Evolutionary conservation across 768 basidiomycete genomes (phyloP), one percentile per base, ranked within the genome.

Genomic region (Termitomyces heimii): DNA sequence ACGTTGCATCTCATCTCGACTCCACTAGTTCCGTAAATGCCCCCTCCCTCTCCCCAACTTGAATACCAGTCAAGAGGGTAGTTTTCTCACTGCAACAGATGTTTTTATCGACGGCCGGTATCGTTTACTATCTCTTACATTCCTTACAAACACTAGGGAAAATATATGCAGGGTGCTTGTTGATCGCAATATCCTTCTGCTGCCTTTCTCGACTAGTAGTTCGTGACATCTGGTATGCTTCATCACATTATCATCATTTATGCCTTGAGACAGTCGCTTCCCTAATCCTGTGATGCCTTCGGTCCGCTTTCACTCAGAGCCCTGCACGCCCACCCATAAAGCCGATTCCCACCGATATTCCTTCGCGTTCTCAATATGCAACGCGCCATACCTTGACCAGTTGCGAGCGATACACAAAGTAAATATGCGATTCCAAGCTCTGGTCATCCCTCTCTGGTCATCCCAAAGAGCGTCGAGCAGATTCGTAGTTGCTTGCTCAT

Each of bases 391-490:
- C 44, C 56, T 63, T 40, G 62, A 55, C 2, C 34, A 43, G 7
- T 28, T 44, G 56, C 65, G 8, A 55, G 24, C 4, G 42, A 31
- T 16, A 3, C 66, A 59, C 32, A 9, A 45, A 8, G 53, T 68
- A 18, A 8, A 54, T 68, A 18, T 58, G 47, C 28, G 48, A 55
- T 24, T 58, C 56, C 10, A 62, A 60, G 29, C 57, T 68, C 35
- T 68, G 66, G 63, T 59, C 63, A 24, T 63, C 63, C 3, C 58
- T n/a, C 57, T 68, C 35, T 68, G 66, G 63, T 59, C 63, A 24
- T 63, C 63, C 3, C 58, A 59, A 47, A 57, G 60, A 53, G 57
- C 62, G 20, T 58, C 60, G 55, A 54, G 12, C 65, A 32, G 51
- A 53, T 12, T 55, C 65, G 24, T 55, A 48, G 37, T 55, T 46